Percentiles rank a stretch among this genome's conserved stretches.
phyloP scores from a whole-genome alignment of 441 rosid species.

The Adansonia madagascariensis region DNA sequence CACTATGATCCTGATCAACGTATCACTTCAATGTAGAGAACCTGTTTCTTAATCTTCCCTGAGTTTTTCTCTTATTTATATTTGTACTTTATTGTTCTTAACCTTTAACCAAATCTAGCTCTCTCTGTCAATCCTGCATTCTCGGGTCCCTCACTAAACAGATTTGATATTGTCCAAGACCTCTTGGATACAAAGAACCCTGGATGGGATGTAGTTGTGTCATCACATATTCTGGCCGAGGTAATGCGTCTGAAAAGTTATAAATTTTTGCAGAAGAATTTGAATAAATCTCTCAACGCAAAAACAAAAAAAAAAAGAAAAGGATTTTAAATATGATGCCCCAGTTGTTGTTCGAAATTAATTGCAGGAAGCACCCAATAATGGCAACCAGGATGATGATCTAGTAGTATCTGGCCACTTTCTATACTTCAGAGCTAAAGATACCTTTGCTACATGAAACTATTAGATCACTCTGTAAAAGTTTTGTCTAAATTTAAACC shows the following conservation, averaged over 20 bases:
- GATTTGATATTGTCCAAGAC: constrained; percentile 91
- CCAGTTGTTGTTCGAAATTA: constrained; percentile 28
- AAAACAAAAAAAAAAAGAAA: neutral
- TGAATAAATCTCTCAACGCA: neutral
- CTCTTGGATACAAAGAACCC: constrained; percentile 95
- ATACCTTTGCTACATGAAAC: constrained; percentile 5
- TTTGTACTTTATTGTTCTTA: constrained; percentile 40
- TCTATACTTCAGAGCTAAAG: constrained; percentile 79
- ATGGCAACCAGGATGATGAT: constrained; percentile 51
- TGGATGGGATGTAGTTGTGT: constrained; percentile 94
- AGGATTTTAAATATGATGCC: neutral
- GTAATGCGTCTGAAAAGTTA: constrained; percentile 41
- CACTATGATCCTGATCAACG: constrained; percentile 95
- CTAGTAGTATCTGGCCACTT: constrained; percentile 72
- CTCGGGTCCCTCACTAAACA: constrained; percentile 90
- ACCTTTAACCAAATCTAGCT: constrained; percentile 53
- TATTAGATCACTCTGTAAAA: constrained; percentile 16
- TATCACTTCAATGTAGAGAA: constrained; percentile 48
- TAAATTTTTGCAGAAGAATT: constrained; percentile 12
- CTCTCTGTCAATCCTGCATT: constrained; percentile 81
- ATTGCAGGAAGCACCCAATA: constrained; percentile 56
- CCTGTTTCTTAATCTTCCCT: neutral
- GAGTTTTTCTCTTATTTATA: neutral
- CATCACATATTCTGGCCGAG: constrained; percentile 95
- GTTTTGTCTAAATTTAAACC: neutral